Conservation (phyloP, 2,329 filamentous ascomycete species). For the Domatiomyces globalis region DNA sequence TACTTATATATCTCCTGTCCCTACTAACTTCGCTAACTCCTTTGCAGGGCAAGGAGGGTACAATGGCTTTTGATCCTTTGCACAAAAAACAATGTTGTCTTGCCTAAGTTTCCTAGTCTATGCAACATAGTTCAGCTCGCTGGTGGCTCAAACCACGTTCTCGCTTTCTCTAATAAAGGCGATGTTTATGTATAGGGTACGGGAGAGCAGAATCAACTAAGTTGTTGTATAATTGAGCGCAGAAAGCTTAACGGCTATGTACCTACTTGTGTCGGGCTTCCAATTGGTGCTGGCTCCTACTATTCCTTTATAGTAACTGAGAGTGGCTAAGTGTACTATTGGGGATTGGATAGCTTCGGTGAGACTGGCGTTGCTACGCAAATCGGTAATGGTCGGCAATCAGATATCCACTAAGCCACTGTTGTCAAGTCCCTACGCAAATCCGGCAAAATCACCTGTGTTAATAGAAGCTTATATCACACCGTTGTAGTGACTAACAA, state of each 20-base stretch:
- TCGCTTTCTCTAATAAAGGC: conserved; percentile 52
- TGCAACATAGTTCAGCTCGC: conserved; percentile 52
- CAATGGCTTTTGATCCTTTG: conserved; percentile 38
- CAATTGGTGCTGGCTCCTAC: conserved; percentile 57
- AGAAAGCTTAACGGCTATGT: conserved; percentile 35
- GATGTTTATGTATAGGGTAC: conserved; percentile 58
- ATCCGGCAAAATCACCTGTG: conserved; percentile 45
- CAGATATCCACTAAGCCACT: conserved; percentile 57
- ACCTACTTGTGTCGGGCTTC: conserved; percentile 40
- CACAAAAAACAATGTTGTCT: conserved; percentile 30
- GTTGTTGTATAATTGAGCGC: conserved; percentile 47
- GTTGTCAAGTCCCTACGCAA: conserved; percentile 51
- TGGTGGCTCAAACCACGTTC: conserved; percentile 56
- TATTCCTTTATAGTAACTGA: conserved; percentile 61
- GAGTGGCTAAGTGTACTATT: conserved; percentile 57
- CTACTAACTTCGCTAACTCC: conserved; percentile 1
- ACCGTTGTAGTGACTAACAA: conserved; percentile 44
- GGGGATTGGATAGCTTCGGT: conserved; percentile 79
- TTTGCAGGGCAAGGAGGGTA: conserved; percentile 41
- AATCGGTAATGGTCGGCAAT: conserved; percentile 44
- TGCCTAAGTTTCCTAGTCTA: conserved; percentile 35
- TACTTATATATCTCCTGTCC: conserved; percentile 25
- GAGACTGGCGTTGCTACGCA: conserved; percentile 49
- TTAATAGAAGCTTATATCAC: conserved; percentile 65
- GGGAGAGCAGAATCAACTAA: conserved; percentile 57